Base-by-base conservation (phyloP, 106 monocot species). In the Triglochin maritima region DNA sequence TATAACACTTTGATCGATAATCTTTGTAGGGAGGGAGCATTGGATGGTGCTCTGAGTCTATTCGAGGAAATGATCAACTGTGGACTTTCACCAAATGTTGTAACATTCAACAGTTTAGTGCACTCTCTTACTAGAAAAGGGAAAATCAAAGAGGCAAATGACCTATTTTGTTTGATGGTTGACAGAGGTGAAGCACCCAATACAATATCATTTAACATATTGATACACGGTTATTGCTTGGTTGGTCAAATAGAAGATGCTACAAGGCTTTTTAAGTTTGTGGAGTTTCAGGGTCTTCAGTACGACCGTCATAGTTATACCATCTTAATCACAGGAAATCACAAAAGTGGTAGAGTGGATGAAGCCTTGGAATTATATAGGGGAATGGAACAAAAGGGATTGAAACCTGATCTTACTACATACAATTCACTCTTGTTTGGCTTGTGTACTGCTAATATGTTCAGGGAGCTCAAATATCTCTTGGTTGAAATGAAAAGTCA, bases 81-180 rank as follows among this genome's bases (percentile, higher is more conserved):
- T 0, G 64, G 79, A 3, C 52, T 80, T 53, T 42, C 29, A 0
- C 88, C 78, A 0, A 49, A 67, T 71, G 4, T 57, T n/a, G 42
- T 78, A 8, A 75, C 82, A 0, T 82, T 67, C 51, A 56, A 62
- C 46, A 46, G 66, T 44, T 50, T 88, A 4, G 69, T 88, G 29
- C 29, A 29, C 29, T 29, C 29, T 29, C 29, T 29, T 29, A 29
- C 1, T 29, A 29, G 29, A 29, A 29, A 29, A 29, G 29, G 29
- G 29, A 29, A 29, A 29, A 29, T 29, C 29, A 29, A 29, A 29
- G 29, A 0, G 29, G 29, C 29, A 29, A 29, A 29, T 29, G 29
- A 29, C 29, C 29, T 29, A 29, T 29, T 29, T 29, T 29, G 29
- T 29, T 29, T 1, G 0, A 29, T 29, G 29, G 29, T 29, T 29